Base-by-base conservation (phyloP, 2,329 filamentous ascomycete species). In the Tolypocladium nubicola region DNA sequence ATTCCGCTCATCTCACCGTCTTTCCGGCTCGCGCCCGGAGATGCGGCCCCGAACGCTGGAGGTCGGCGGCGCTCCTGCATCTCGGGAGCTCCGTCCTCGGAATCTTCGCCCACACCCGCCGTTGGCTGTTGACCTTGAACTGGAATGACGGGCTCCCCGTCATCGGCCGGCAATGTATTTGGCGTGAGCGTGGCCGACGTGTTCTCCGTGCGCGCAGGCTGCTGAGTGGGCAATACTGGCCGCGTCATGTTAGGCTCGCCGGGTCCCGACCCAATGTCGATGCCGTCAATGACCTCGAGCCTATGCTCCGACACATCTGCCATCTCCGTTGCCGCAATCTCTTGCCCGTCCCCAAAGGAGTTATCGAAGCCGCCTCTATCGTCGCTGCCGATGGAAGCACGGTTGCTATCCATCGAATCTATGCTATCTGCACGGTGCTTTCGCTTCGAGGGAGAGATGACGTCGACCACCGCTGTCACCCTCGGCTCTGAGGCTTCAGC, bases 341-440 rank as follows among this genome's bases (percentile, higher is more conserved):
- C 64, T 23, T 66, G 58, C 6, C 63, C 64, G 14, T 67, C 70
- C 2, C 59, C 60, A 54, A 73, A 72, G 1, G 66, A 63, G 38
- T 68, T 66, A n/a, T 66, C 66, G 23, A 70, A 68, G 23, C 61
- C 66, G 40, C 58, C 65, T 52, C 63, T 61, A 8, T 70, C 71
- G n/a, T 75, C 74, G 55, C 75, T 76, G 0, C 73, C 74, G 4
- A 74, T 56, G 0, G 76, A 78, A 0, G 75, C 76, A 4, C 71
- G 68, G 59, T 78, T 78, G 13, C 72, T 78, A 10, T 73, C 72
- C 70, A 79, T 73, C 0, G 77, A 79, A 49, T 76, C 75, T 11
- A 71, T 64, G 57, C 76, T 79, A n/a, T 71, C 71, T 0, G 75
- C 69, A 8, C 76, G 69, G 53, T 78, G 75, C 52, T 77, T 76